Evolutionary conservation across 768 basidiomycete species (phyloP), one percentile per base, ranked within the genome.

Genomic region (Nevesoporus exiguus): DNA sequence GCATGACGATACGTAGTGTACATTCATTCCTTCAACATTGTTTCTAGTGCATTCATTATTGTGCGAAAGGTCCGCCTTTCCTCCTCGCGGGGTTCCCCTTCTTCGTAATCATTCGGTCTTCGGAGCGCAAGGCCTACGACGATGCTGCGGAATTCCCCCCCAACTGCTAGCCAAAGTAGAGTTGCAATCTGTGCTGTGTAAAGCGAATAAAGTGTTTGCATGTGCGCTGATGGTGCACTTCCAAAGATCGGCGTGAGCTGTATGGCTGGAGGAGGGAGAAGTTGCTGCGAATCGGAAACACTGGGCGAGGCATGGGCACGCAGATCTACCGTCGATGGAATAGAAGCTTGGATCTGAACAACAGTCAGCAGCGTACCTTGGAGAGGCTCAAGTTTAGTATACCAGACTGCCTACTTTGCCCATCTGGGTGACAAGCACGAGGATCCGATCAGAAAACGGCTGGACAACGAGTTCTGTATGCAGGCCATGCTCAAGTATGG

Each of bases 341-440:
- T 77, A 8, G 83, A 81, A 34, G 81, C 88, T 78, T 95, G 90
- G 47, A 93, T 88, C 92, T 95, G 17, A 47, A 8, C 21, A 31
- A 45, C 17, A 30, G 53, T 67, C 41, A 62, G 44, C 8, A 50
- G 11, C 54, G 19, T 7, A 30, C 36, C 37, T 27, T 19, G 4
- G 44, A 19, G n/a, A 30, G 22, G 37, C 29, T 36, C 24, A 30
- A 48, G 52, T 54, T 17, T 49, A 17, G 39, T 73, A 69, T 66
- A 96, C 93, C 73, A 98, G 67, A 65, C 79, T 84, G 52, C 95
- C 95, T 13, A 96, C 86, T 80, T 93, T 95, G 36, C 90, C 90
- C 56, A 92, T 68, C 70, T 98, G 95, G 1, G 93, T 94, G 49
- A 98, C 78, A 22, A 97, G 76, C n/a, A 97, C 85, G 19, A 98